Conservation (phyloP, 129 eudicot genomes). For the Artemisia argyi region DNA sequence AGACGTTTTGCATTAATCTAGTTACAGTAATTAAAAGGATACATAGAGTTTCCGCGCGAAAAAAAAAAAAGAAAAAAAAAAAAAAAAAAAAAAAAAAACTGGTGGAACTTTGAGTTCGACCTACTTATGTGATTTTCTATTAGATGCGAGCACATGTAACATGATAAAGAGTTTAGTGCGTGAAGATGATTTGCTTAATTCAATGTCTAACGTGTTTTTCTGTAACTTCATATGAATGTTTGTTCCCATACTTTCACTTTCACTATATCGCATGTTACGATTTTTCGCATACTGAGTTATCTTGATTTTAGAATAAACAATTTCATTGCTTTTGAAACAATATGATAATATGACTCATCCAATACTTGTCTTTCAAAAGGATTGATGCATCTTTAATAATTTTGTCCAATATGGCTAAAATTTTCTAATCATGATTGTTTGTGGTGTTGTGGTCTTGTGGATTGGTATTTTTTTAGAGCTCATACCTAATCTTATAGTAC, state of each 20-base stretch:
- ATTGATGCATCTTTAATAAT: constrained; percentile 19
- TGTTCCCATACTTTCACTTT: background rate
- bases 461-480: constrained; percentile 32
- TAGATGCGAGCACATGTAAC: no score
- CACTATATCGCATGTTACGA: background rate
- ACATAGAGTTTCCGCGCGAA: no score
- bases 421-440: constrained; percentile 25
- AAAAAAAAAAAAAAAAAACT: no score
- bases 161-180: no score
- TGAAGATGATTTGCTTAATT: background rate
- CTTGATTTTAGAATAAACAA: background rate
- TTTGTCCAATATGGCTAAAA: constrained; percentile 17
- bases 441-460: constrained; percentile 26
- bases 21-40: no score
- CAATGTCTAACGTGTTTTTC: no score
- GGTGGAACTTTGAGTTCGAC: no score
- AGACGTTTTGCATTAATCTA: background rate
- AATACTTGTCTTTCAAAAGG: background rate
- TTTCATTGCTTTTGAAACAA: constrained; percentile 20
- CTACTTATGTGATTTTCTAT: no score
- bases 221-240: background rate
- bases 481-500: constrained; percentile 25
- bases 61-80: no score
- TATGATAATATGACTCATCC: constrained; percentile 25
- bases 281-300: background rate